A percentile compares a stretch with the other conserved stretches of the same genome.
Evolutionary conservation across 2,329 filamentous ascomycete genomes (phyloP).

Genomic region (Chaetomium globosum): DNA sequence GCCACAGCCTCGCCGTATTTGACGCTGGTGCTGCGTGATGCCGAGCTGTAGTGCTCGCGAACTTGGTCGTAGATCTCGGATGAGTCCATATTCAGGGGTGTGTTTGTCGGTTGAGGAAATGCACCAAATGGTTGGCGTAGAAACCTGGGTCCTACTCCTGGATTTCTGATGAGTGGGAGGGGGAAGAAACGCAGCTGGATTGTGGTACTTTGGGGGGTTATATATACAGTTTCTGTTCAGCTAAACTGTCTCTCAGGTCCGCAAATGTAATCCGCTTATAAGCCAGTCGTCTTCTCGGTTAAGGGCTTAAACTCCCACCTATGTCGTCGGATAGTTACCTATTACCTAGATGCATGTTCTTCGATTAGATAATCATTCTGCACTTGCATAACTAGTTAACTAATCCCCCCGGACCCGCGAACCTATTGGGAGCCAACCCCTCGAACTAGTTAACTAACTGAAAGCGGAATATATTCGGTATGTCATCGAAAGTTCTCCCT

Average conservation of each 20-base stretch:
- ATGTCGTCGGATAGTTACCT: constrained; percentile 28
- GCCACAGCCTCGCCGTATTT: constrained; percentile 49
- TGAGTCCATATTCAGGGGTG: constrained; percentile 31
- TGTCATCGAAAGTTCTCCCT: constrained; percentile 35
- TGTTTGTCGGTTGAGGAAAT: rapidly evolving
- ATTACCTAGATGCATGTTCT: too few species aligned
- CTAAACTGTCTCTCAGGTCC: too few species aligned
- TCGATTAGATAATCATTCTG: too few species aligned
- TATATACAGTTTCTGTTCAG: too few species aligned
- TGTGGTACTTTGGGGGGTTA: too few species aligned
- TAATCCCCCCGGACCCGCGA: too few species aligned
- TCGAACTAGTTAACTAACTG: constrained; percentile 29
- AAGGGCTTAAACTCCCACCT: neutral
- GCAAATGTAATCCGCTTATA: too few species aligned
- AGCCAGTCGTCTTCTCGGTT: neutral
- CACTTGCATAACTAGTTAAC: too few species aligned
- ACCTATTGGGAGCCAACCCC: constrained; percentile 10
- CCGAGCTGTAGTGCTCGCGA: constrained; percentile 43
- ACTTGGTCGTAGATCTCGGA: constrained; percentile 44
- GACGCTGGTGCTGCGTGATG: constrained; percentile 37
- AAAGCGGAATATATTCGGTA: constrained; percentile 24
- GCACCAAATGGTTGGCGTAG: neutral
- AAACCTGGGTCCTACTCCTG: neutral
- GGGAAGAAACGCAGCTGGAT: too few species aligned
- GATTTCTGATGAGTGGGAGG: neutral